Percentiles rank a stretch among this genome's conserved stretches.
These are phyloP conservation scores for Chlorophyllum brunneum DNA, from an alignment of 768 basidiomycete genomes.

Conservation along the genomic window DNA sequence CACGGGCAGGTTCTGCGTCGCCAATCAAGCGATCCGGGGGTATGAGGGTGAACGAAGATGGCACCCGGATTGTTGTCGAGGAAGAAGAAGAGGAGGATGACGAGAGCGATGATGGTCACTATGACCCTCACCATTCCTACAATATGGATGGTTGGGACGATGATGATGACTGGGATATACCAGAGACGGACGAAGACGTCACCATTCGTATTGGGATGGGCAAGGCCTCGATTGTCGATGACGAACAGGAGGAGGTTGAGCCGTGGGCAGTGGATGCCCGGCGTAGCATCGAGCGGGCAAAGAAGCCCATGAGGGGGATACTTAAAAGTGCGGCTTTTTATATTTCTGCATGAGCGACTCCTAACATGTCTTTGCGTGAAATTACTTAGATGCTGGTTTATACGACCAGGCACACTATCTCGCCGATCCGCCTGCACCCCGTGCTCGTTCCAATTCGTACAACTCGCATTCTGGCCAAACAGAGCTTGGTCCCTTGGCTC, in stretches of 20 bases:
- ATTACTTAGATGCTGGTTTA: slow-evolving; percentile 60
- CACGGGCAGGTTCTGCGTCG: slow-evolving; percentile 43
- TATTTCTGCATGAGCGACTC: neutral
- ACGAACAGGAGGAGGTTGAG: slow-evolving; percentile 39
- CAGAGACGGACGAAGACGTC: slow-evolving; percentile 65
- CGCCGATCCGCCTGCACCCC: slow-evolving; percentile 41
- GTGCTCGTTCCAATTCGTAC: slow-evolving; percentile 83
- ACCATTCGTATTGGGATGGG: slow-evolving; percentile 67
- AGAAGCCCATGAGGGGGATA: slow-evolving; percentile 76
- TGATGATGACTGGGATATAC: slow-evolving; percentile 74
- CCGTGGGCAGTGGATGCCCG: slow-evolving; percentile 78
- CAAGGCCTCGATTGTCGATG: slow-evolving; percentile 40
- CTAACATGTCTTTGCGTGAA: neutral
- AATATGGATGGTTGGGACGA: slow-evolving; percentile 72
- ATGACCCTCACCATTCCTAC: slow-evolving; percentile 36
- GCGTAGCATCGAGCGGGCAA: slow-evolving; percentile 63
- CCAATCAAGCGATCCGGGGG: slow-evolving; percentile 38
- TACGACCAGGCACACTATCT: slow-evolving; percentile 65
- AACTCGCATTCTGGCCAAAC: slow-evolving; percentile 47
- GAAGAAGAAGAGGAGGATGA: slow-evolving; percentile 77
- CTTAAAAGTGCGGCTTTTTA: slow-evolving; percentile 67
- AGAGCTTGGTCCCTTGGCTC: slow-evolving; percentile 74
- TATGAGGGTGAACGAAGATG: slow-evolving; percentile 58
- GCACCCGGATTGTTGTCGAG: slow-evolving; percentile 60
- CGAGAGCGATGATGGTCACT: slow-evolving; percentile 50